Percentiles rank a stretch among this genome's conserved stretches.
phyloP scores from a whole-genome alignment of 2,329 filamentous ascomycete species.

The Alternaria panax region DNA sequence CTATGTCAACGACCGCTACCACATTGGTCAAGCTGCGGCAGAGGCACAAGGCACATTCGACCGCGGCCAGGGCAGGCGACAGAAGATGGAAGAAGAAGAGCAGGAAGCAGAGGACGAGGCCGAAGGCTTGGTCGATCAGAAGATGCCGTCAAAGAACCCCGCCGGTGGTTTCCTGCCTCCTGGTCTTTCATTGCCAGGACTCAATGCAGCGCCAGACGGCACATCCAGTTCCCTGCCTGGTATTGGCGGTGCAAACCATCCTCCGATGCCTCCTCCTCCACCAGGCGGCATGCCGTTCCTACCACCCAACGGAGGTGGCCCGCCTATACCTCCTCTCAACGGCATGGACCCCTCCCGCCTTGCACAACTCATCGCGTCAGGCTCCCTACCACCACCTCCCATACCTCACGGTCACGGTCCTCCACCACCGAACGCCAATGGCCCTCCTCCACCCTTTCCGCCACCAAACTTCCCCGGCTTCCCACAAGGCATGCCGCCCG shows the following conservation, averaged over 20 bases:
- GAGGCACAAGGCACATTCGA: slow-evolving; percentile 97
- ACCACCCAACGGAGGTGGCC: slow-evolving; percentile 15
- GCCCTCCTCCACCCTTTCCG: slow-evolving; percentile 35
- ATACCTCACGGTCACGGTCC: slow-evolving; percentile 34
- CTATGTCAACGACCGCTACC: slow-evolving; percentile 88
- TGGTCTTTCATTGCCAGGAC: slow-evolving; percentile 54
- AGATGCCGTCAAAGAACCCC: slow-evolving; percentile 70
- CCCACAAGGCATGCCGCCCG: slow-evolving; percentile 29
- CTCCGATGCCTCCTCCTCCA: slow-evolving; percentile 43
- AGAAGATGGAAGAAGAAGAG: slow-evolving; percentile 90
- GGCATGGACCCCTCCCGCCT: slow-evolving; percentile 43
- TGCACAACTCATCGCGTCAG: slow-evolving; percentile 45
- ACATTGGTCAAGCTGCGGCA: slow-evolving; percentile 91
- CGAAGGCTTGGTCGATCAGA: slow-evolving; percentile 91
- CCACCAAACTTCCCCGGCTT: slow-evolving; percentile 38
- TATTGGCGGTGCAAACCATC: slow-evolving; percentile 54
- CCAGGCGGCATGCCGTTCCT: slow-evolving; percentile 34
- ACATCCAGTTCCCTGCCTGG: slow-evolving; percentile 57
- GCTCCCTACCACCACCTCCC: slow-evolving; percentile 48
- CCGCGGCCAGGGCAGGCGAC: slow-evolving; percentile 75
- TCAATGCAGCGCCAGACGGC: slow-evolving; percentile 49
- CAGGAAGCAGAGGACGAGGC: slow-evolving; percentile 92
- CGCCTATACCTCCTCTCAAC: slow-evolving; percentile 29
- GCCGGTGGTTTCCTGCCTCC: slow-evolving; percentile 66
- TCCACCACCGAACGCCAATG: slow-evolving; percentile 26